Evolutionary conservation across 257 asterid genomes (phyloP).

Genomic region (Primulina eburnea): DNA sequence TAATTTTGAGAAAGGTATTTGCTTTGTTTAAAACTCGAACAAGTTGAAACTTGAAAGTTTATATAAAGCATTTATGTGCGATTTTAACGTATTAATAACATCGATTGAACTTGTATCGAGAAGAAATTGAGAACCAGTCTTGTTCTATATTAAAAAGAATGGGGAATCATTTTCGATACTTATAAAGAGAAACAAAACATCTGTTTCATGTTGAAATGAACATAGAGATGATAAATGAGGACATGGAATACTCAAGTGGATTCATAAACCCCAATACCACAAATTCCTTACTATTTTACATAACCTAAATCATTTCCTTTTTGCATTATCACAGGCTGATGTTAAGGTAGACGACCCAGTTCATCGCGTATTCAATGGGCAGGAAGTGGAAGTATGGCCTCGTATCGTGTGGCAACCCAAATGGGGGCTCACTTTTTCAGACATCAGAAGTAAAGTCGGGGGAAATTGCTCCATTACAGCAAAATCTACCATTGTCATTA

Average conservation of each 20-base stretch:
- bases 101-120: too few species aligned
- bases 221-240: background rate
- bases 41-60: constrained; percentile 22
- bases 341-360: constrained; percentile 73
- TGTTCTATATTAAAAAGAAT: background rate
- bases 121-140: background rate
- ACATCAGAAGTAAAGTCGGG: constrained; percentile 57
- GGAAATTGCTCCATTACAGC: constrained; percentile 64
- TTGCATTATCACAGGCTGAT: constrained; percentile 63
- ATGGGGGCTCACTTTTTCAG: constrained; percentile 89
- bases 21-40: constrained; percentile 11
- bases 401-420: constrained; percentile 87
- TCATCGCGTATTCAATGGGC: constrained; percentile 63
- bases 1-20: constrained; percentile 79
- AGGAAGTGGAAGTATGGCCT: constrained; percentile 97
- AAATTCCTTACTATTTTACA: background rate
- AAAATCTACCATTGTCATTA: constrained; percentile 66
- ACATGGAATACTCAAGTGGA: background rate
- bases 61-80: background rate
- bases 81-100: background rate
- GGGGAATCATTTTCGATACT: background rate
- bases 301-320: constrained; percentile 8
- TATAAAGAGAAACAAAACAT: background rate
- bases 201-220: background rate
- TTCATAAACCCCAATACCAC: background rate